A percentile compares a stretch with the other conserved stretches of the same genome.
Evolutionary conservation across 108 stramenopile species (phyloP).

Genomic region (Pseudonitzschia multiseries): DNA sequence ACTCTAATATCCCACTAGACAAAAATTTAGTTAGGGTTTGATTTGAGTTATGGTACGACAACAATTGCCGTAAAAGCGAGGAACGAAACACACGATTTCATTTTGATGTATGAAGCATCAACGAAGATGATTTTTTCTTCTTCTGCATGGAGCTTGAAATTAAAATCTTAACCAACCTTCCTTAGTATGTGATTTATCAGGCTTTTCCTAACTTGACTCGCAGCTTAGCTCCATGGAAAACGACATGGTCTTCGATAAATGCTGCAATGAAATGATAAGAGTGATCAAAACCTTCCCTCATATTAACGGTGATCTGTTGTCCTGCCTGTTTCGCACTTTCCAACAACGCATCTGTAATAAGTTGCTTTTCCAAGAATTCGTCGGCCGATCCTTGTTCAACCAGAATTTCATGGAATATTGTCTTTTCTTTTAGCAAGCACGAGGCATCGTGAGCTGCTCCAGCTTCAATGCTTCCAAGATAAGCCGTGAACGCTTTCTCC

Average conservation of each 20-base stretch:
- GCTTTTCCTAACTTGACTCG: conserved; percentile 13
- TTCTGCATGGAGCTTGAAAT: neutral
- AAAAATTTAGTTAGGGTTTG: too few relatives aligned
- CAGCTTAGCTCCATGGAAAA: conserved; percentile 80
- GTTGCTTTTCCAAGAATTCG: conserved; percentile 66
- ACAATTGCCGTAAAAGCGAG: too few relatives aligned
- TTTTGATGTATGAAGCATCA: too few relatives aligned
- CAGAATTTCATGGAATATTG: conserved; percentile 67
- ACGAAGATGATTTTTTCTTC: too few relatives aligned
- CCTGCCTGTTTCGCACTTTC: conserved; percentile 60
- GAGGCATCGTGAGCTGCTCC: conserved; percentile 90
- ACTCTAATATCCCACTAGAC: too few relatives aligned
- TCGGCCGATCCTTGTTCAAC: conserved; percentile 83
- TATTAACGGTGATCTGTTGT: conserved; percentile 72
- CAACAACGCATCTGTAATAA: conserved; percentile 58
- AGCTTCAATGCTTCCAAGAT: conserved; percentile 84
- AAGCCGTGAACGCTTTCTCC: conserved; percentile 92
- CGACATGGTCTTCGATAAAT: conserved; percentile 87
- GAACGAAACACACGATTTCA: too few relatives aligned
- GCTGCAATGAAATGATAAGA: conserved; percentile 90
- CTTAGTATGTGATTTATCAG: neutral
- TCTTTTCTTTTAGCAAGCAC: conserved; percentile 47
- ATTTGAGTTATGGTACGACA: too few relatives aligned
- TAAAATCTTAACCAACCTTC: neutral
- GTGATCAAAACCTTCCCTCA: conserved; percentile 92